These are phyloP conservation scores for Arthromyces matolae DNA, from an alignment of 768 basidiomycete genomes.

Conservation along the genomic window DNA sequence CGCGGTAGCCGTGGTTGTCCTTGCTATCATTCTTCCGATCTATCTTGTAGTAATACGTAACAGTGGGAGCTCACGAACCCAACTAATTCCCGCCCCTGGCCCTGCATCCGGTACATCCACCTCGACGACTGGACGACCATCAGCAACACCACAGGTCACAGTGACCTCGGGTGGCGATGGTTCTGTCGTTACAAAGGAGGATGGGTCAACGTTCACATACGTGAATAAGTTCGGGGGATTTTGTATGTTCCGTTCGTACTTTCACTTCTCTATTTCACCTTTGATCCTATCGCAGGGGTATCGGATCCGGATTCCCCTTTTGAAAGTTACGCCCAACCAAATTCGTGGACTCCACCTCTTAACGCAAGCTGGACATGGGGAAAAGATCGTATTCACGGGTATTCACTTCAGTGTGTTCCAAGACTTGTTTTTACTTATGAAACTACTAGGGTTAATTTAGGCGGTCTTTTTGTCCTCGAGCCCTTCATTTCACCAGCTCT, in stretches of 20 bases:
- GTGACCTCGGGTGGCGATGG: slow-evolving; percentile 74
- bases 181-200: slow-evolving; percentile 54
- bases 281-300: slow-evolving; percentile 53
- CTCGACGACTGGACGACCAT: slow-evolving; percentile 8
- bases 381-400: slow-evolving; percentile 61
- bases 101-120: slow-evolving; percentile 6
- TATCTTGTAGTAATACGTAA: slow-evolving; percentile 48
- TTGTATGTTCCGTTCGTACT: slow-evolving; percentile 63
- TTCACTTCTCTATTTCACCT: too few species aligned
- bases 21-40: slow-evolving; percentile 55
- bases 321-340: slow-evolving; percentile 68
- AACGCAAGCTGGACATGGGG: slow-evolving; percentile 74
- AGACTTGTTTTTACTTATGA: slow-evolving; percentile 6
- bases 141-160: too few species aligned
- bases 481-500: slow-evolving; percentile 66
- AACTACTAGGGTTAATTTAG: slow-evolving; percentile 66
- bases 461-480: slow-evolving; percentile 75
- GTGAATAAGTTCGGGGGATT: slow-evolving; percentile 73
- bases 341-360: slow-evolving; percentile 78
- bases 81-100: too few species aligned
- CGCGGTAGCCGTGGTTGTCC: slow-evolving; percentile 32
- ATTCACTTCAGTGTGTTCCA: slow-evolving; percentile 18
- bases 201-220: slow-evolving; percentile 76
- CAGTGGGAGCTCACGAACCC: slow-evolving; percentile 8
- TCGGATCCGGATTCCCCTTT: slow-evolving; percentile 69